Base-by-base conservation (phyloP, 106 monocot species). In the Dendrobium chrysotoxum region DNA sequence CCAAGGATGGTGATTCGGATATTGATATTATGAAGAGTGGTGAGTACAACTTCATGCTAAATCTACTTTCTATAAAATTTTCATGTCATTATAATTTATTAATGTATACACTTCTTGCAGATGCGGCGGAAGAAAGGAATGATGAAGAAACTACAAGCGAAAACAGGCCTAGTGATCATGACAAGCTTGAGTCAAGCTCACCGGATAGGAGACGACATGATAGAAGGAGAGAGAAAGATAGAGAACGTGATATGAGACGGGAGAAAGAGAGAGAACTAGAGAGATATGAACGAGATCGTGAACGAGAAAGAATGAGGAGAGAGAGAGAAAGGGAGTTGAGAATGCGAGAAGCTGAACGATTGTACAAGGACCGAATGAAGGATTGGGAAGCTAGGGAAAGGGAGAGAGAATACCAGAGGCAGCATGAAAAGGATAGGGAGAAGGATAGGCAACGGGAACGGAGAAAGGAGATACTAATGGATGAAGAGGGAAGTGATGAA, bases 311-410 rank as follows among this genome's bases (percentile, higher is more conserved):
- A 80, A 72, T 85, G 65, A 85, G 88, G 78, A 90, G 92, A 80
- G 94, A 98, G 79, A 92, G 95, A 78, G 95, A 93, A 30, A 85
- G 92, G 47, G 98, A 95, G 5, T 23, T 83, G 82, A 95, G 85
- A 85, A 75, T 87, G 23, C 83, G 89, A 58, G 95, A 95, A 76
- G 82, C 81, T 64, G 98, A 95, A 44, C 92, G 92, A 8, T 26
- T 88, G 17, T 93, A 92, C 64, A 95, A 87, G 77, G 92, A 92
- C 1, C 88, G 92, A 38, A n/a, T 99, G 28, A 99, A 88, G 85
- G 95, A 95, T 7, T 95, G 95, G 98, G 98, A 95, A 85, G 86
- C 78, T 79, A 91, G 95, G 80, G 98, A 99, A 72, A 91, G 95
- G 80, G 98, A 99, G 70, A 92, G 87, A 81, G 98, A 99, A 79